phyloP scores from a whole-genome alignment of 768 basidiomycete genomes.

The Cytidiella melzeri region DNA sequence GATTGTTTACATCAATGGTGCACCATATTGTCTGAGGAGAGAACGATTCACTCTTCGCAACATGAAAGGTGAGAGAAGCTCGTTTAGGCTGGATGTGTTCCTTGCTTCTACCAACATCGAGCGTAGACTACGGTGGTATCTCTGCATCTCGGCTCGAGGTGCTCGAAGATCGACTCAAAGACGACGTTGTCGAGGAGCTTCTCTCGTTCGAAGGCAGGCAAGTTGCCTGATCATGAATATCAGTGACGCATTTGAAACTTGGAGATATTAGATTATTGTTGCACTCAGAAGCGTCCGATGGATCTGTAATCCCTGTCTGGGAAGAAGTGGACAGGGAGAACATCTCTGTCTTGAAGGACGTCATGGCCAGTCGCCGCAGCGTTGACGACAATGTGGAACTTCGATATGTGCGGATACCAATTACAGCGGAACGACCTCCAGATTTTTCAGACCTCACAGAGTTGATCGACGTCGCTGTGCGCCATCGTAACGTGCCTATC shows the following conservation, averaged over 20 bases:
- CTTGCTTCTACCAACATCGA: no score
- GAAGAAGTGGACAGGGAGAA: conserved; percentile 72
- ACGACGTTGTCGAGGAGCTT: conserved; percentile 83
- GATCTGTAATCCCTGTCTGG: conserved; percentile 90
- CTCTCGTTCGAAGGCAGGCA: conserved; percentile 79
- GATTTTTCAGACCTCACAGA: conserved; percentile 72
- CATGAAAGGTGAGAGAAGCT: conserved; percentile 65
- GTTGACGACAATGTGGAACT: conserved; percentile 51
- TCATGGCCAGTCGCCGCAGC: conserved; percentile 61
- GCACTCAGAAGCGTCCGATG: conserved; percentile 84
- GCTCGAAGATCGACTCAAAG: conserved; percentile 82
- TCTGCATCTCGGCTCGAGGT: conserved; percentile 84
- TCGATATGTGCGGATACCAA: conserved; percentile 79
- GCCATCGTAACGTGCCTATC: conserved; percentile 68
- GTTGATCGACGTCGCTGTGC: conserved; percentile 72
- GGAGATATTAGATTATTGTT: conserved; percentile 57
- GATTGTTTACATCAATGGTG: conserved; percentile 87
- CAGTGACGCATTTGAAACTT: neutral
- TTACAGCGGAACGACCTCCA: conserved; percentile 83
- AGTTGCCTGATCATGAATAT: conserved; percentile 13
- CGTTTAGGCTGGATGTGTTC: neutral
- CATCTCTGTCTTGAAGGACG: conserved; percentile 79
- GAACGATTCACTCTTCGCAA: conserved; percentile 86
- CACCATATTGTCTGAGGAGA: conserved; percentile 83
- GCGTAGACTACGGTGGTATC: conserved; percentile 90